Evolutionary conservation across 1,284 basidiomycete species (phyloP), one percentile per base, ranked within the genome.

Genomic region (Grifola frondosa): DNA sequence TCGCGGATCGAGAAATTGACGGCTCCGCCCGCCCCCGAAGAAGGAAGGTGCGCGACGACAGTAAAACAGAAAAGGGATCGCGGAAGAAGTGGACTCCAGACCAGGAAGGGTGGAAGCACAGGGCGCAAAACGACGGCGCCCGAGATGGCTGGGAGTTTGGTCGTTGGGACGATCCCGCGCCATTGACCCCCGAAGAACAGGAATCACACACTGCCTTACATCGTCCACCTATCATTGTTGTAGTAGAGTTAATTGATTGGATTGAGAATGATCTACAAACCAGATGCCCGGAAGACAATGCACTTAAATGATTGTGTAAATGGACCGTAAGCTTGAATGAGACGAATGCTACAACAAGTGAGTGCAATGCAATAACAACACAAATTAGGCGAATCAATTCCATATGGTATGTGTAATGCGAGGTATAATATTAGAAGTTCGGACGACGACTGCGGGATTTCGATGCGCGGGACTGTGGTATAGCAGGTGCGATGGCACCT

Each of bases 401-500:
- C n/a, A n/a, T n/a, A n/a, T n/a, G n/a, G 30, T 15, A 30, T 26
- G 25, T 9, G 17, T 16, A n/a, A 17, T 31, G 31, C 15, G 31
- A 9, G 21, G n/a, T 32, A 20, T 11, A 17, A 30, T n/a, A 42
- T 64, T 53, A 71, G 56, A 68, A 58, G 42, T 69, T 62, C 38
- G 57, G 63, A 32, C 74, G 73, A 40, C 74, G 73, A 17, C 67
- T 64, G 46, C 74, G 72, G 41, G 72, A 71, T 59, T 77, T 77
- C 7, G 73, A 69, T 20, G 62, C 68, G 42, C 74, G 68, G 5
- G 70, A 67, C 7, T 40, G 54, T 2, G 64, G 19, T 65, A 52
- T 37, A 8, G 30, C 63, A 53, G 69, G 61, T 11, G 70, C 62
- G n/a, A 76, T 69, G 20, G 84, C 81, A 20, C 84, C 87, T 26